A percentile compares a stretch with the other conserved stretches of the same genome.
phyloP scores from a whole-genome alignment of 495 filamentous ascomycete genomes.

The Mycothermus thermophilus region DNA sequence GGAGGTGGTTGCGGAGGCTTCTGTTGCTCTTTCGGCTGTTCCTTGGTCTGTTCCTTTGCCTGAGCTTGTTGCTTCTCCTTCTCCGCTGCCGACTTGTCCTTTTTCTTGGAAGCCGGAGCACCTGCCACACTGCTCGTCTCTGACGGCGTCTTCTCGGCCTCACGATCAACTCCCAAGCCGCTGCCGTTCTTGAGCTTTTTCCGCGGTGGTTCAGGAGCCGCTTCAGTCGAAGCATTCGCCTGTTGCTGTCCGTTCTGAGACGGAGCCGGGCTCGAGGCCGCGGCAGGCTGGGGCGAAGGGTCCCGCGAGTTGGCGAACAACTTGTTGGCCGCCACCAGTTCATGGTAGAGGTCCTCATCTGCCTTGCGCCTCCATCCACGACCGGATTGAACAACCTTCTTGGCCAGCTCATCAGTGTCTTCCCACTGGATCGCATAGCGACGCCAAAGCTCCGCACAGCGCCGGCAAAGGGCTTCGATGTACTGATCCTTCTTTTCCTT shows the following conservation, averaged over 20 bases:
- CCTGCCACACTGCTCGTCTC: slow-evolving; percentile 14
- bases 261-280: slow-evolving; percentile 29
- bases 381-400: slow-evolving; percentile 70
- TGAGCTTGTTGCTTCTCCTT: slow-evolving; percentile 13
- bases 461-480: slow-evolving; percentile 71
- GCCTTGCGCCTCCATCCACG: slow-evolving; percentile 76
- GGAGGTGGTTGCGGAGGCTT: slow-evolving; percentile 17
- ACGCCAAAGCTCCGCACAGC: slow-evolving; percentile 85
- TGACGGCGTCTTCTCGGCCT: slow-evolving; percentile 15
- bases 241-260: slow-evolving; percentile 5
- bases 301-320: slow-evolving; percentile 32
- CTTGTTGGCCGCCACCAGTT: slow-evolving; percentile 44
- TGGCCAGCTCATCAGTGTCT: slow-evolving; percentile 82
- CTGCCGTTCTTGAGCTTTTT: slow-evolving; percentile 43
- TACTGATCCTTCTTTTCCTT: slow-evolving; percentile 66
- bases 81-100: slow-evolving; percentile 46
- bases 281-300: slow-evolving; percentile 26
- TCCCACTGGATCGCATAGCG: slow-evolving; percentile 94
- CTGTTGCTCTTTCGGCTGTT: neutral
- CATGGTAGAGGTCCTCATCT: slow-evolving; percentile 82
- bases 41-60: slow-evolving; percentile 1
- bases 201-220: slow-evolving; percentile 30
- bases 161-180: slow-evolving; percentile 12
- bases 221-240: neutral
- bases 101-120: slow-evolving; percentile 41